phyloP scores from a whole-genome alignment of 75 land plant genomes.

The Cupressus sempervirens region DNA sequence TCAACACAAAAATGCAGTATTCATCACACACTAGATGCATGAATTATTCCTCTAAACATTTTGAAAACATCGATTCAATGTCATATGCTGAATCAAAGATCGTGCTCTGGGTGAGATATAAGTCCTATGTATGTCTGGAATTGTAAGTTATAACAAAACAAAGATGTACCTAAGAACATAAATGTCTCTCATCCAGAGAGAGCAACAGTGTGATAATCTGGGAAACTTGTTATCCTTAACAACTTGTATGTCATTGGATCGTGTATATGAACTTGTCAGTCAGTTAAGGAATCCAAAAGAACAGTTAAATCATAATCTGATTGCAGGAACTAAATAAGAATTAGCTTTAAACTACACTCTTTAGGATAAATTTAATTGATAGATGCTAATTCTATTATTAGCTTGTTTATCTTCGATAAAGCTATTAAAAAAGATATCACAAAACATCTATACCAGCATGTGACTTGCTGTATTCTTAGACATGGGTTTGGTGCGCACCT shows the following conservation, averaged over 20 bases:
- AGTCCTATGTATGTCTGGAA: not conserved
- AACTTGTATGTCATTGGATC: not conserved
- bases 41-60: not conserved
- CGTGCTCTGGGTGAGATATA: not conserved
- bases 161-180: not conserved
- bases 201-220: not conserved
- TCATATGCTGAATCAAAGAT: not conserved
- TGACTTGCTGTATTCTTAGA: conserved; percentile 6
- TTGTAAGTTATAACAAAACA: not conserved
- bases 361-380: not conserved
- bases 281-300: not conserved
- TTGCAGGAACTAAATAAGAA: not conserved
- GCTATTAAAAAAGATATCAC: not conserved
- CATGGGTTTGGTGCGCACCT: conserved; percentile 10
- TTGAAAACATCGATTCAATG: not conserved
- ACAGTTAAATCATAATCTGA: not conserved
- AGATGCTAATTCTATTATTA: not conserved
- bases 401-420: not conserved
- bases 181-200: not conserved
- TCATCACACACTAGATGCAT: not conserved
- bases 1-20: not conserved
- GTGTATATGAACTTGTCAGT: not conserved
- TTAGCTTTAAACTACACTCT: not conserved
- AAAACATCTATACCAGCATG: conserved; percentile 6
- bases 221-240: not conserved